phyloP scores from a whole-genome alignment of 2,329 filamentous ascomycete species.

The Didymella pinodella region DNA sequence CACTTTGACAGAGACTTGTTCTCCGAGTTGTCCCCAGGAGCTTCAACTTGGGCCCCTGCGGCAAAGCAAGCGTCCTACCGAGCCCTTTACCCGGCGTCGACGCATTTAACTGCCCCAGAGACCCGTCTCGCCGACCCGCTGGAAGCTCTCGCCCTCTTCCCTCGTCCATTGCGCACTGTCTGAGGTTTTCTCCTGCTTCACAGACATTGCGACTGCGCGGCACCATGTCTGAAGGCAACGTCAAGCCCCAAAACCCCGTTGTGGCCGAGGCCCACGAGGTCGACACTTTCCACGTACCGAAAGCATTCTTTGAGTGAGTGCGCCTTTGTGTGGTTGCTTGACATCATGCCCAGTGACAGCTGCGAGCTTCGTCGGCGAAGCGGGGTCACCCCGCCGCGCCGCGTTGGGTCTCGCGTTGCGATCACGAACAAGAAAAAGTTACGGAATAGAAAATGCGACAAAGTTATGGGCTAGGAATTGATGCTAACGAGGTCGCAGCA shows the following conservation, averaged over 20 bases:
- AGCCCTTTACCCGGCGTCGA: constrained; percentile 50
- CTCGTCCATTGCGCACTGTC: constrained; percentile 14
- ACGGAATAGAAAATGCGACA: neutral
- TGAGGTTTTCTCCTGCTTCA: constrained; percentile 1
- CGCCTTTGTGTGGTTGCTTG: constrained; percentile 28
- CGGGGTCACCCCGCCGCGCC: constrained; percentile 48
- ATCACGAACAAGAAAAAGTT: constrained; percentile 10
- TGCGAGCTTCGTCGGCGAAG: constrained; percentile 28
- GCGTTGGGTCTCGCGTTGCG: constrained; percentile 12
- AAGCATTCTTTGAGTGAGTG: constrained; percentile 55
- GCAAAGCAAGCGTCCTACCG: constrained; percentile 41
- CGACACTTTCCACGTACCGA: constrained; percentile 72
- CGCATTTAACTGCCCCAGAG: constrained; percentile 34
- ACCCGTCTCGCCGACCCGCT: constrained; percentile 13
- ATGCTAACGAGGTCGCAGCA: constrained; percentile 51
- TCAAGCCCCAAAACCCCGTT: constrained; percentile 56
- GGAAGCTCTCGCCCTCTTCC: constrained; percentile 10
- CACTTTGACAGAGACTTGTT: constrained; percentile 37
- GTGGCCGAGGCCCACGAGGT: constrained; percentile 79
- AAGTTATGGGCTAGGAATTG: neutral
- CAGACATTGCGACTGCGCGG: constrained; percentile 12
- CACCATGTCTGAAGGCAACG: constrained; percentile 57
- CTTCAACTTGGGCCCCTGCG: constrained; percentile 39
- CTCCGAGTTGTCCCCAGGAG: constrained; percentile 36
- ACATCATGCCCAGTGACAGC: constrained; percentile 27